Base-by-base conservation (phyloP, 1,139 yeast species). In the Suhomyces choctaworum region DNA sequence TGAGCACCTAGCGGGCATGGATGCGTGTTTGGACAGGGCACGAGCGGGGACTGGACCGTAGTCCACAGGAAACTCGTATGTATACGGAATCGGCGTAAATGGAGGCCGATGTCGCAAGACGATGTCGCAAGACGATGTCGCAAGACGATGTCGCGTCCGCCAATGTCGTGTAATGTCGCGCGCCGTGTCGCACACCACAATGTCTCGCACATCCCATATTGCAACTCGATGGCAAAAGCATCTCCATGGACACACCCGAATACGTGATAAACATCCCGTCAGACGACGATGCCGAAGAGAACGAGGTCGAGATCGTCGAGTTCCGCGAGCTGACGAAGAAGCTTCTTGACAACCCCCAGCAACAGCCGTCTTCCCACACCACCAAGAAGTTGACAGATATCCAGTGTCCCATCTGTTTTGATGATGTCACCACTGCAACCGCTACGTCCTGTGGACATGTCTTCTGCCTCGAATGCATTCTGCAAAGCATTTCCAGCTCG, bases 391-490 rank as follows among this genome's bases (percentile, higher is more conserved):
- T 70, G 31, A 51, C 60, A 12, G 70, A 66, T 39, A 51, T 66
- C 12, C 68, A 67, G 45, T 70, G 76, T 45, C 76, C 76, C 13
- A 66, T 70, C 15, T 70, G 76, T 47, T 70, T 70, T 45, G 76
- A 70, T 39, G 58, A 60, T n/a, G 50, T 70, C 24, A 52, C 56
- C 4, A 53, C 50, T 29, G 76, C 76, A 21, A 68, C 74, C 17
- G 58, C 64, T 25, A 69, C 76, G 0, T 51, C 63, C 2, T 70
- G 76, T 48, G 76, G 76, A 6, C 76, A 70, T 45, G 54, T 70
- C 2, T 70, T 68, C 46, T 70, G 76, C 40, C 53, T 70, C 10
- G 72, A 67, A 27, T 70, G 76, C 44, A 58, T 70, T 22, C 71
- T 61, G 47, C 70, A 63, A 42, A 64, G 73, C 44, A 49, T 70